These are phyloP conservation scores for Hansenula sp. DNA, from an alignment of 1,139 yeast species.

Conservation along the genomic window DNA sequence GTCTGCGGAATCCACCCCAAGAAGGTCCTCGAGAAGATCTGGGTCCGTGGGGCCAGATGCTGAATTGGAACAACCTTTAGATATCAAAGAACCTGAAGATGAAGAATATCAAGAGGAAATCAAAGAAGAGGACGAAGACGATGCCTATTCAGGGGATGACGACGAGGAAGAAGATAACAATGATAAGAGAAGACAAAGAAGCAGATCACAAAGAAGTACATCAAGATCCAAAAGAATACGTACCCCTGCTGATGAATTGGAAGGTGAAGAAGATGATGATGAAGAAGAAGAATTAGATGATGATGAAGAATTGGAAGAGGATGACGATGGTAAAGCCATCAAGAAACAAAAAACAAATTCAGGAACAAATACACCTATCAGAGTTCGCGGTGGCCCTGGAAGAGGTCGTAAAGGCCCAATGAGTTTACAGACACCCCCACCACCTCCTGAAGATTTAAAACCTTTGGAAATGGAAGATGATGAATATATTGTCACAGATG, in stretches of 20 bases:
- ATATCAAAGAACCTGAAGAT: constrained; percentile 5
- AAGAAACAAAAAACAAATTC: constrained; percentile 11
- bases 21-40: background rate
- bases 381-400: constrained; percentile 4
- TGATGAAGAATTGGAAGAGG: constrained; percentile 3
- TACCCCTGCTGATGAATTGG: constrained; percentile 4
- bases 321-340: constrained; percentile 6
- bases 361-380: constrained; percentile 1
- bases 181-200: constrained; percentile 1
- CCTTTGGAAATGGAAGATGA: constrained; percentile 61
- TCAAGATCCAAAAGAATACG: constrained; percentile 3
- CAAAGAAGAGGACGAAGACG: constrained; percentile 3
- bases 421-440: constrained; percentile 11
- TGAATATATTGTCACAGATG: constrained; percentile 79
- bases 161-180: background rate
- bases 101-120: constrained; percentile 1
- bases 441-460: constrained; percentile 33
- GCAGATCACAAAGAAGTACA: constrained; percentile 4
- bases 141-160: constrained; percentile 2
- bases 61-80: constrained; percentile 1
- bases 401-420: constrained; percentile 21
- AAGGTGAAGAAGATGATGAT: constrained; percentile 8
- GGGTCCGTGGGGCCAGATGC: background rate
- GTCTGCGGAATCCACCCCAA: background rate
- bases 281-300: constrained; percentile 7